phyloP scores from a whole-genome alignment of 345 rosid genomes.

The Carallia brachiata region DNA sequence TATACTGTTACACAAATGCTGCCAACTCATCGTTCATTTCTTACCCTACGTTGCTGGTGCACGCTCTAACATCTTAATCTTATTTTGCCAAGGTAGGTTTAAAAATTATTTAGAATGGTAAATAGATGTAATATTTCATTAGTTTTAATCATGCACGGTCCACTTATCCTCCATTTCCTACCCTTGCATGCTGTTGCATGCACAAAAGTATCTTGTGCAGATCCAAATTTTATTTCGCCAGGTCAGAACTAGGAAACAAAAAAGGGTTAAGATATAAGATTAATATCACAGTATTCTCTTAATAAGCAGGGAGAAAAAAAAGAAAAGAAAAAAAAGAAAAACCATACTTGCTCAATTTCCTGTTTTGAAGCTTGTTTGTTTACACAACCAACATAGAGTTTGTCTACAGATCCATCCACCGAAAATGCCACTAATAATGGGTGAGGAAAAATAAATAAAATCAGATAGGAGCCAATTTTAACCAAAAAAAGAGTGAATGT shows the following conservation, averaged over 20 bases:
- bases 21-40: no score
- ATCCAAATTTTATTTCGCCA: background rate
- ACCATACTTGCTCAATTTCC: constrained; percentile 72
- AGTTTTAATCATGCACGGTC: background rate
- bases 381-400: constrained; percentile 73
- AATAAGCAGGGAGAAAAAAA: background rate
- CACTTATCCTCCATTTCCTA: background rate
- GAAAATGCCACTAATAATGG: constrained; percentile 5
- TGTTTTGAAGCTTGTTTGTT: constrained; percentile 57
- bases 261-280: background rate
- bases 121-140: background rate
- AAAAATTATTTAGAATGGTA: no score
- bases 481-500: background rate
- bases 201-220: background rate
- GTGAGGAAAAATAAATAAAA: background rate
- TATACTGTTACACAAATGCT: background rate
- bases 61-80: no score
- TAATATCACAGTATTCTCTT: background rate
- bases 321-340: constrained; percentile 9
- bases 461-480: background rate
- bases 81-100: no score
- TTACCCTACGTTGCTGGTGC: no score
- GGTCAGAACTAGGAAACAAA: background rate
- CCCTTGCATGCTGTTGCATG: background rate
- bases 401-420: constrained; percentile 46